Conservation (phyloP, 768 basidiomycete genomes). For the Mycena chlorophos region DNA sequence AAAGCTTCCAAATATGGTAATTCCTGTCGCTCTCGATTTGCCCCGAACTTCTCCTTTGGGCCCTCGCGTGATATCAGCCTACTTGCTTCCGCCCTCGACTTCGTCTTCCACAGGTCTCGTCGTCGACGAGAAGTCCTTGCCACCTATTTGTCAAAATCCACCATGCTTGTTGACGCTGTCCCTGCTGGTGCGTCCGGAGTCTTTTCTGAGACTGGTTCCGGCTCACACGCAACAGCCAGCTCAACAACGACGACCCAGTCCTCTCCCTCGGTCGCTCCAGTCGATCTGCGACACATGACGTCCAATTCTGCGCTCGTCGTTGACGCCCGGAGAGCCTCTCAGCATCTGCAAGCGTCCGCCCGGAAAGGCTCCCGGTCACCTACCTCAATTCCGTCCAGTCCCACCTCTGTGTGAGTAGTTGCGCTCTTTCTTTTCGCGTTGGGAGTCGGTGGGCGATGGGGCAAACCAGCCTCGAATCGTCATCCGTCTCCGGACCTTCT, state of each 20-base stretch:
- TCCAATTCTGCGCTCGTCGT: conserved; percentile 46
- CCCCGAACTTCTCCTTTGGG: too few species aligned
- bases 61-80: too few species aligned
- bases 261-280: conserved; percentile 32
- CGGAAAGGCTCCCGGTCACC: conserved; percentile 66
- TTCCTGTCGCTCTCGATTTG: too few species aligned
- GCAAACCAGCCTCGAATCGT: background rate
- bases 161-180: conserved; percentile 16
- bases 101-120: conserved; percentile 3
- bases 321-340: conserved; percentile 41
- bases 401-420: conserved; percentile 68
- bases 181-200: background rate
- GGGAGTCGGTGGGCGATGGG: background rate
- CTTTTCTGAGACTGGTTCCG: background rate
- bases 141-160: background rate
- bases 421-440: background rate
- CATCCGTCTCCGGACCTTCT: background rate
- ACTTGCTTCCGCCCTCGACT: background rate
- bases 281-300: conserved; percentile 58
- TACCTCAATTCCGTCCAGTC: conserved; percentile 75
- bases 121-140: background rate
- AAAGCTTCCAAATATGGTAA: too few species aligned
- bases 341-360: conserved; percentile 44
- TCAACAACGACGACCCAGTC: conserved; percentile 14
- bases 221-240: conserved; percentile 11